Evolutionary conservation across 1,139 yeast species (phyloP).

Genomic region (Candida tetrigidarum): DNA sequence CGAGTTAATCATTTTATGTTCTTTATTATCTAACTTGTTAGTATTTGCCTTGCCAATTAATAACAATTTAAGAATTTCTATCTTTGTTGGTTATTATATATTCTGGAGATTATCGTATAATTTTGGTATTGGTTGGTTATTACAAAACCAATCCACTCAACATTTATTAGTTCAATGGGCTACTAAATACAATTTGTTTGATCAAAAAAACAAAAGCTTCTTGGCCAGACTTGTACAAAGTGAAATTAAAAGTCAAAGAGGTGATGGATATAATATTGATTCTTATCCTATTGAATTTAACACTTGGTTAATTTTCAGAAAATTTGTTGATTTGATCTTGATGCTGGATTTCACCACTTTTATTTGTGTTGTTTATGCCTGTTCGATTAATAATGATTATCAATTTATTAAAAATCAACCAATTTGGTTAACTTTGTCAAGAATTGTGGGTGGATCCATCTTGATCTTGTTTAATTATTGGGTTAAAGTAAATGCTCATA

Average conservation of each 20-base stretch:
- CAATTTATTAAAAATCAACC: conserved; percentile 46
- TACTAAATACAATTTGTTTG: conserved; percentile 50
- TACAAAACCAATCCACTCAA: conserved; percentile 69
- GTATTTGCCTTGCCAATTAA: conserved; percentile 47
- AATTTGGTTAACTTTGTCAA: conserved; percentile 36
- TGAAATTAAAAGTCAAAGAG: conserved; percentile 65
- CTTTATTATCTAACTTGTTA: conserved; percentile 54
- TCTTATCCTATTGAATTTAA: conserved; percentile 74
- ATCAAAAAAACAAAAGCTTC: conserved; percentile 28
- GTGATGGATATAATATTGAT: conserved; percentile 50
- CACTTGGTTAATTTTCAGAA: conserved; percentile 82
- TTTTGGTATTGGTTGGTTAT: conserved; percentile 75
- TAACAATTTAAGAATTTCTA: conserved; percentile 39
- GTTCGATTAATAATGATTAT: conserved; percentile 45
- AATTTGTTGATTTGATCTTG: conserved; percentile 78
- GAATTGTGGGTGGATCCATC: conserved; percentile 46
- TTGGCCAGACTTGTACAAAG: conserved; percentile 48
- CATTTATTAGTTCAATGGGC: conserved; percentile 62
- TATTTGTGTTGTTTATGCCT: conserved; percentile 67
- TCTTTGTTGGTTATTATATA: conserved; percentile 59
- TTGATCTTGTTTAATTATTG: conserved; percentile 76
- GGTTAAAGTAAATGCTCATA: conserved; percentile 90
- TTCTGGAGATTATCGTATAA: conserved; percentile 84
- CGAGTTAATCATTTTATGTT: conserved; percentile 60
- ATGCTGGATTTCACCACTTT: conserved; percentile 88